phyloP scores from a whole-genome alignment of 768 basidiomycete genomes.

The Calocybe cyanea region DNA sequence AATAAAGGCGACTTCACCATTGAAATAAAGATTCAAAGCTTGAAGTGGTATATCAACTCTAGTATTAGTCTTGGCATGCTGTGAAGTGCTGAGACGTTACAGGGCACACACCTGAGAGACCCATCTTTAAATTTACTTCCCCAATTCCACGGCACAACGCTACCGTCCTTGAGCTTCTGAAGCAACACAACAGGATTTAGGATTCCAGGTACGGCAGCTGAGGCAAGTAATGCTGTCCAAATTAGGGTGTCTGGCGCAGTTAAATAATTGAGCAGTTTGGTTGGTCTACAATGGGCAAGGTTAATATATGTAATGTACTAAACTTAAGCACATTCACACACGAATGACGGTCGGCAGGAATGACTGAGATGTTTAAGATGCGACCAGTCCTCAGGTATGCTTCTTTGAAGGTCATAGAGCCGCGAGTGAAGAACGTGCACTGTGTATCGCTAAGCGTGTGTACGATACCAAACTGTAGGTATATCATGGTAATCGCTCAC shows the following conservation, averaged over 20 bases:
- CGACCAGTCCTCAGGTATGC: constrained; percentile 92
- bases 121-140: constrained; percentile 94
- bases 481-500: constrained; percentile 33
- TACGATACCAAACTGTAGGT: background rate
- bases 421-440: constrained; percentile 88
- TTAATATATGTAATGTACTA: background rate
- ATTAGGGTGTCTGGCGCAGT: constrained; percentile 92
- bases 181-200: constrained; percentile 93
- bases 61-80: background rate
- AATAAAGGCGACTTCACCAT: constrained; percentile 41
- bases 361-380: constrained; percentile 90
- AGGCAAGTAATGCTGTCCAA: constrained; percentile 79
- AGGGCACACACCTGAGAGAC: constrained; percentile 64
- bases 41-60: constrained; percentile 96
- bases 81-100: background rate
- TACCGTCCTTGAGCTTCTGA: constrained; percentile 82
- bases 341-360: constrained; percentile 90
- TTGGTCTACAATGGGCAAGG: constrained; percentile 55
- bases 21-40: constrained; percentile 83
- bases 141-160: constrained; percentile 89
- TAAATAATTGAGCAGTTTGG: constrained; percentile 92
- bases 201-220: constrained; percentile 94
- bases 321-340: constrained; percentile 23
- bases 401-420: constrained; percentile 93
- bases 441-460: constrained; percentile 22